Evolutionary conservation across 2,329 filamentous ascomycete species (phyloP), one percentile per base, ranked within the genome.

Genomic region (Talaromyces sp.): DNA sequence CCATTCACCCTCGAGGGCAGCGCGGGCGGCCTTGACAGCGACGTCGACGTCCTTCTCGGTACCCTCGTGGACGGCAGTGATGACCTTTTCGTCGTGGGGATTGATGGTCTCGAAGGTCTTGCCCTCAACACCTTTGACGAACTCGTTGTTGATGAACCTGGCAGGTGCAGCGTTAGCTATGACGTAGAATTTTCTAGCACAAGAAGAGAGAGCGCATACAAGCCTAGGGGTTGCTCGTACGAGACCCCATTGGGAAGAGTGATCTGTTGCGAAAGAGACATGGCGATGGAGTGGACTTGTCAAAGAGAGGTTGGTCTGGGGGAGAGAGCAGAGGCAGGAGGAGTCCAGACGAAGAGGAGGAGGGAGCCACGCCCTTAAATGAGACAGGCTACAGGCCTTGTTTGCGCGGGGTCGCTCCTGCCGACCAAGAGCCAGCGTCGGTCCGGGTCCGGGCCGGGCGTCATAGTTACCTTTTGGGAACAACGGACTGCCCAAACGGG

Each of bases 81-180:
- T 95, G 71, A 91, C 85, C 77, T 92, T 87, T 77, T 96, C 92
- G 66, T 85, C 91, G 65, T 88, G 72, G 62, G 92, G 92, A 84
- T 96, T 96, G 83, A 94, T 88, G 76, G 92, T 89, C 79, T 96
- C 91, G 72, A 96, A 94, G 67, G 88, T 92, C 84, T 91, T 88
- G 80, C 92, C 92, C 69, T 96, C 90, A 65, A 89, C 87, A 74
- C 86, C 83, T 76, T 89, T 86, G 65, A 95, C 85, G 80, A 88
- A 97, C 78, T 97, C 89, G 77, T 93, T 92, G 85, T 94, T 92
- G 61, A 71, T 73, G 71, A 84, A 96, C 59, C 66, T 69, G n/a
- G 19, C 35, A 59, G 32, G 4, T 1, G 56, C 29, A 21, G 6
- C 2, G 43, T 57, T 41, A 54, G 58, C 57, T 11, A 14, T 38